Evolutionary conservation across 495 filamentous ascomycete species (phyloP), one percentile per base, ranked within the genome.

Genomic region (Neurospora sp.): DNA sequence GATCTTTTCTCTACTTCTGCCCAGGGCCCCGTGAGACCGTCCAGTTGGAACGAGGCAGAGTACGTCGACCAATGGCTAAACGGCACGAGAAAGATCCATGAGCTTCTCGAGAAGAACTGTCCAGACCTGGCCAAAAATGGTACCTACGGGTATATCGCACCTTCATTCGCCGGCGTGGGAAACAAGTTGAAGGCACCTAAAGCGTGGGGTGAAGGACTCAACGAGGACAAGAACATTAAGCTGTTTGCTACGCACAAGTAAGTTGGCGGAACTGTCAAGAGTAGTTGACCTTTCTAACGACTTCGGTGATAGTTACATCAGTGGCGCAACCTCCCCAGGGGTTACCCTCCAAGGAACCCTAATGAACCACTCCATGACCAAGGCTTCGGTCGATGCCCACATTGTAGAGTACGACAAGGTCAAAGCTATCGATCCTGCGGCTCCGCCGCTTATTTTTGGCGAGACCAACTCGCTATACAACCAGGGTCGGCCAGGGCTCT

Each of bases 391-490:
- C 38, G 76, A 78, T 72, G 79, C 82, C 16, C 88, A 89, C 75
- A 73, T 83, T 10, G 77, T 82, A 20, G 84, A 88, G 27, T 85
- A 85, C 69, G 78, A 82, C 35, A 60, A 79, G 14, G 82, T 87
- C 40, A 72, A 79, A 12, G 35, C 75, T n/a, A 70, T 81, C 4
- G 80, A 80, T 70, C 74, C 86, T 11, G 77, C 83, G 10, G 77
- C 77, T 4, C 84, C 83, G 3, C 86, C 88, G 8, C 90, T 88
- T 76, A 88, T 91, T 74, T 84, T 92, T 14, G 90, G 90, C 72
- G 91, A 92, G 80, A 86, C 85, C 41, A 92, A 91, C 80, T 89
- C 86, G 5, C 84, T 92, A 23, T 90, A 89, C 80, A 87, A 89
- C 79, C 83, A 92, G 82, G 91, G 91, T 72, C 83, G 82, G 2